phyloP scores from a whole-genome alignment of 352 stramenopile species.

The Globisporangium lucens region DNA sequence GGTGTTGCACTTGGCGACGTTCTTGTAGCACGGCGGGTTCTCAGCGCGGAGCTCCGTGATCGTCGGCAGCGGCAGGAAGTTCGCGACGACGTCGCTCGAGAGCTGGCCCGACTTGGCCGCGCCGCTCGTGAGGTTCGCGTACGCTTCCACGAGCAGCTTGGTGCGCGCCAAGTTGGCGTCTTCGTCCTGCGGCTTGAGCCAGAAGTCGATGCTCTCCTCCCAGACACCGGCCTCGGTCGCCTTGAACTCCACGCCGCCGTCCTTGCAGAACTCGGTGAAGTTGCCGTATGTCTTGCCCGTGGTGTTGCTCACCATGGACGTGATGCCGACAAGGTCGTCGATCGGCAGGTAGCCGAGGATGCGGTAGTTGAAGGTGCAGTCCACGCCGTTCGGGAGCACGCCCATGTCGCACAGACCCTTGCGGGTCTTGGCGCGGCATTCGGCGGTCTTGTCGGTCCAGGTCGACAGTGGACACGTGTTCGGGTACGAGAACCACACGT shows the following conservation, averaged over 20 bases:
- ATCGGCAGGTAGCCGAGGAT: conserved; percentile 64
- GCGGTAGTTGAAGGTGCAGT: conserved; percentile 61
- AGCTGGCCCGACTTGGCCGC: conserved; percentile 33
- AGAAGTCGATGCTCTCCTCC: conserved; percentile 63
- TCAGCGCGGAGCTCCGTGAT: conserved; percentile 38
- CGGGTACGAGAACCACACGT: conserved; percentile 69
- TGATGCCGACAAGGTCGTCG: conserved; percentile 77
- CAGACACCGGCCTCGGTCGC: conserved; percentile 35
- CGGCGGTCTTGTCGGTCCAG: conserved; percentile 45
- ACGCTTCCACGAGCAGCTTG: conserved; percentile 47
- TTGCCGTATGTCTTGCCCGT: conserved; percentile 49
- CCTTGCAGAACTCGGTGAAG: conserved; percentile 62
- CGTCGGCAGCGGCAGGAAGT: conserved; percentile 57
- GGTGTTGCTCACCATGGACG: conserved; percentile 49
- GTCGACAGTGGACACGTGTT: conserved; percentile 55
- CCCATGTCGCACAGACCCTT: conserved; percentile 52
- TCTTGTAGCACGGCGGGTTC: conserved; percentile 70
- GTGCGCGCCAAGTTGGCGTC: conserved; percentile 45
- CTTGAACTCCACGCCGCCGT: conserved; percentile 60
- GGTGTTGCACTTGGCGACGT: conserved; percentile 56
- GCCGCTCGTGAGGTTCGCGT: conserved; percentile 48
- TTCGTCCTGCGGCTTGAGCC: conserved; percentile 64
- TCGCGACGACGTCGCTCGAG: conserved; percentile 25
- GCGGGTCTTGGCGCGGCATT: conserved; percentile 42
- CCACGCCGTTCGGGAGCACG: conserved; percentile 54